Conservation (phyloP, 441 rosid genomes). For the Mallotus japonicus region DNA sequence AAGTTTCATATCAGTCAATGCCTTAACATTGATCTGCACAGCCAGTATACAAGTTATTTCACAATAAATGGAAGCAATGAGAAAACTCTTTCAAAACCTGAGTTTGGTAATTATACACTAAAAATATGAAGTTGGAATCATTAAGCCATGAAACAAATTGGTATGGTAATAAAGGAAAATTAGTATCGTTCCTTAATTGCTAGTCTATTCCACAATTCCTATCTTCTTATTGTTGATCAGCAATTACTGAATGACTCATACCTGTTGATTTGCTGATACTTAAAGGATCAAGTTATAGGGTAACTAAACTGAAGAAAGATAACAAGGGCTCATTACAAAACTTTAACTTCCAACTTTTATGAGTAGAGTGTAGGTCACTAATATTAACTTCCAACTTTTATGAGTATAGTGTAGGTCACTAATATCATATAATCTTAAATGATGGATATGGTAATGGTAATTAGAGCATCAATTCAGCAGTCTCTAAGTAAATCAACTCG, state of each 20-base stretch:
- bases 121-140: neutral
- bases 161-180: no score
- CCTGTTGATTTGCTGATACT: no score
- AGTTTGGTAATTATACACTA: neutral
- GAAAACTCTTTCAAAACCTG: neutral
- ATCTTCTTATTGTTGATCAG: no score
- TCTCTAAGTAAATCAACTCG: neutral
- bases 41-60: constrained; percentile 20
- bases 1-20: constrained; percentile 83
- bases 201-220: no score
- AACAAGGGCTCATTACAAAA: no score
- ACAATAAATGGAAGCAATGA: neutral
- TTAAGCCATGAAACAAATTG: no score
- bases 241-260: no score
- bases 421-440: neutral
- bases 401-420: neutral
- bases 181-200: no score
- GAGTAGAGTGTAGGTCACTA: no score
- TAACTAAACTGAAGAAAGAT: no score
- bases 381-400: neutral
- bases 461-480: neutral
- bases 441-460: neutral
- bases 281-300: no score
- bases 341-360: no score
- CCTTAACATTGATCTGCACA: constrained; percentile 57